Evolutionary conservation across 768 basidiomycete species (phyloP).

Genomic region (Xanthoconium stramineum): DNA sequence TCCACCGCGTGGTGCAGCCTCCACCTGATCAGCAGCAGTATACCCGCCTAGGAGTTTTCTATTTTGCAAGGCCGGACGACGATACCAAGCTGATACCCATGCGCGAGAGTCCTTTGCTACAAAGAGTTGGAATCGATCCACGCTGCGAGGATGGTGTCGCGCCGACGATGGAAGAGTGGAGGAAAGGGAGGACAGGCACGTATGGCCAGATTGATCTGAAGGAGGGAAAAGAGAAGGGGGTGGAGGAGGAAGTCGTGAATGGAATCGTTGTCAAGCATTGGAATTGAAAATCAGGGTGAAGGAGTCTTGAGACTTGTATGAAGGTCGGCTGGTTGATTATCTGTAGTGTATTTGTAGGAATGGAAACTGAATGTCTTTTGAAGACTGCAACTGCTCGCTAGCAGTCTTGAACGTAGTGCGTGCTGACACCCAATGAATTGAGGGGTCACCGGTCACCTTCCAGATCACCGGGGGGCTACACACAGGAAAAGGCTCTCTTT

Average conservation of each 20-base stretch:
- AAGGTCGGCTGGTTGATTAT: background rate
- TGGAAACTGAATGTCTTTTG: background rate
- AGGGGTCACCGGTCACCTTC: too few relatives aligned
- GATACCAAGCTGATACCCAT: constrained; percentile 44
- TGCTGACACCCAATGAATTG: too few relatives aligned
- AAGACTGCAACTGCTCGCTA: background rate
- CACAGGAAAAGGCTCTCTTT: too few relatives aligned
- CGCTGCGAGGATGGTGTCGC: constrained; percentile 39
- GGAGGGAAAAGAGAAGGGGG: constrained; percentile 37
- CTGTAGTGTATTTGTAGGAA: background rate
- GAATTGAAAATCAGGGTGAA: constrained; percentile 31
- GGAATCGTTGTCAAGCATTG: constrained; percentile 58
- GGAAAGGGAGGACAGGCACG: constrained; percentile 46
- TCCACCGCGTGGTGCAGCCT: constrained; percentile 61
- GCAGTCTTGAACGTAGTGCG: background rate
- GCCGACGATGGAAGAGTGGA: constrained; percentile 53
- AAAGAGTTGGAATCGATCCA: constrained; percentile 39
- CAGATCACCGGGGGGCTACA: too few relatives aligned
- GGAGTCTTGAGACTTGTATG: background rate
- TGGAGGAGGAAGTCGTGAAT: constrained; percentile 54
- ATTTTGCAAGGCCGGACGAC: constrained; percentile 55
- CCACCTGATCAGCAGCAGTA: constrained; percentile 49
- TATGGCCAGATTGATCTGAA: constrained; percentile 50
- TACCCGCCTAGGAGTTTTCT: constrained; percentile 55
- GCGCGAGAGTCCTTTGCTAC: constrained; percentile 46